Evolutionary conservation across 257 asterid genomes (phyloP), one percentile per base, ranked within the genome.

Genomic region (Fraxinus americana): DNA sequence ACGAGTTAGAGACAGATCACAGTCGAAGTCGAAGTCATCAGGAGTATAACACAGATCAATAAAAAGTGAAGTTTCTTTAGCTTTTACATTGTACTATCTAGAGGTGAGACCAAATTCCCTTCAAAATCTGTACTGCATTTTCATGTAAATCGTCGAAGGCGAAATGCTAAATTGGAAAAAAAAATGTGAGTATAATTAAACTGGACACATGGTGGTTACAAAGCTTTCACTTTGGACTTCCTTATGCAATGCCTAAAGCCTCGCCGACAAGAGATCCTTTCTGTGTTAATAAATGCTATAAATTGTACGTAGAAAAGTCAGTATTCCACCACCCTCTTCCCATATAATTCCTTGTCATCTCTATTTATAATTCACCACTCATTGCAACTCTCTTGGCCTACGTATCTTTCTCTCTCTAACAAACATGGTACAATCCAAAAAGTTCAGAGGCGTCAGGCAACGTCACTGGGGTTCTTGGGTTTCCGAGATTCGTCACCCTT

Each of bases 401-500:
- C 4, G 4, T 12, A 12, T 43, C 52, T 43, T 8, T 38, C 17
- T 43, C 52, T 48, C 59, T 38, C 14, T 70, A 45, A 52, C 45
- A 38, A 59, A 61, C 21, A 89, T 89, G 92, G 91, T 84, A 66
- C 89, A 80, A 35, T 23, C 92, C 27, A 89, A 83, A 79, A 89
- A 89, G 83, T 89, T 80, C 86, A 89, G 91, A 85, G 92, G 92
- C 57, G 92, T 89, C 84, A 85, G 92, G 70, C 92, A 89, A 77
- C 92, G 92, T 74, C 91, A 89, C 52, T 89, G 92, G 92, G 92
- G 92, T 16, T 89, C 92, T 72, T 89, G 92, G 92, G 92, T 89
- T 38, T 87, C 92, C n/a, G 92, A 89, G 83, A 89, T 89, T 82
- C 92, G 92, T 72, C 92, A 89, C 59, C 92, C 92, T 50, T 77